These are phyloP conservation scores for Lactarius trivialis DNA, from an alignment of 768 basidiomycete genomes.

Conservation along the genomic window DNA sequence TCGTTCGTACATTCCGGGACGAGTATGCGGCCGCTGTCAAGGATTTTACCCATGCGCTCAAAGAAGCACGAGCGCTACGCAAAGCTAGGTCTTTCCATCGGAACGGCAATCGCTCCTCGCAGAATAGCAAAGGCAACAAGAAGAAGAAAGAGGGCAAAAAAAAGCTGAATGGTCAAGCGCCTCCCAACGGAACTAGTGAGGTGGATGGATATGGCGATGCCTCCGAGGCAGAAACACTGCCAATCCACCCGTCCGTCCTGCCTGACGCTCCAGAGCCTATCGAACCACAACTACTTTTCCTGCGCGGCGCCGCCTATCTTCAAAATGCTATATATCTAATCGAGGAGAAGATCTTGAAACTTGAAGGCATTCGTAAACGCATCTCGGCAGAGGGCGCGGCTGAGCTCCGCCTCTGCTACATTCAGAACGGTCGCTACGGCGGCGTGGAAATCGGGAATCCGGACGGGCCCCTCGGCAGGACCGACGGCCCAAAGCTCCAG, in stretches of 20 bases:
- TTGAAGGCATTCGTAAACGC: constrained; percentile 62
- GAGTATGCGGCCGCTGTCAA: constrained; percentile 68
- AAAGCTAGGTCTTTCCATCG: constrained; percentile 55
- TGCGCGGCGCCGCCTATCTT: constrained; percentile 76
- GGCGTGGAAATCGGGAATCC: constrained; percentile 80
- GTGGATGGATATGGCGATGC: constrained; percentile 40
- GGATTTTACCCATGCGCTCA: constrained; percentile 77
- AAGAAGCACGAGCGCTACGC: constrained; percentile 66
- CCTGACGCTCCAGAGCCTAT: constrained; percentile 82
- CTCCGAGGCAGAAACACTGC: constrained; percentile 43
- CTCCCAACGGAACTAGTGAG: constrained; percentile 57
- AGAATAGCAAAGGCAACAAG: constrained; percentile 45
- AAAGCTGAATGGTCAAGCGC: constrained; percentile 54
- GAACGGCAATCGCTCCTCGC: constrained; percentile 34
- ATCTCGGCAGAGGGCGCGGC: constrained; percentile 53
- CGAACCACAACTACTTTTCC: constrained; percentile 77
- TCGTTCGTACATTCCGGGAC: constrained; percentile 84
- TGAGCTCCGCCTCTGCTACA: constrained; percentile 70
- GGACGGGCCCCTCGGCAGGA: constrained; percentile 65
- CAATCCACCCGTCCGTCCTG: constrained; percentile 65
- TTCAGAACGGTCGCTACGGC: constrained; percentile 73
- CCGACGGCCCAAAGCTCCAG: constrained; percentile 48
- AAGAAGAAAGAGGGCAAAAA: constrained; percentile 37
- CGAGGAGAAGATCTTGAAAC: constrained; percentile 59
- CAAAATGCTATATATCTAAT: constrained; percentile 73